A percentile compares a stretch with the other conserved stretches of the same genome.
Evolutionary conservation across 2,329 filamentous ascomycete species (phyloP).

Genomic region (Exophiala sideris): DNA sequence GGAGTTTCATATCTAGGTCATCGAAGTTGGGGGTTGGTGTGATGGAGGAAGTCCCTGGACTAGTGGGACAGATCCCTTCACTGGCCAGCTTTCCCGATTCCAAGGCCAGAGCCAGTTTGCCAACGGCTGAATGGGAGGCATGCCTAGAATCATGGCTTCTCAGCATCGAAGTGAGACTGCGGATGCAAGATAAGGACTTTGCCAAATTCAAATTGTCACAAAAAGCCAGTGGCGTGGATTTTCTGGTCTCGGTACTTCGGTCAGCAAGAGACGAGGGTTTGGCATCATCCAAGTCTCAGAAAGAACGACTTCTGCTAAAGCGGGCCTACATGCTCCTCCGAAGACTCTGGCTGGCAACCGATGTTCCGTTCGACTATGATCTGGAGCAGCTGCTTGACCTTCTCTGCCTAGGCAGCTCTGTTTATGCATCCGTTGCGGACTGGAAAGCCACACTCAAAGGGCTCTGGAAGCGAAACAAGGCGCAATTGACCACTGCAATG

Average conservation of each 20-base stretch:
- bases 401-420: constrained; percentile 15
- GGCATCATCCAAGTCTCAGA: constrained; percentile 7
- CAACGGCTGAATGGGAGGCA: constrained; percentile 69
- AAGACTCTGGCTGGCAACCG: constrained; percentile 50
- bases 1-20: too few relatives aligned
- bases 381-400: constrained; percentile 14
- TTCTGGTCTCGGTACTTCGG: constrained; percentile 22
- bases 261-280: neutral
- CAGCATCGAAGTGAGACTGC: constrained; percentile 63
- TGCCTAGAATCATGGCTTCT: constrained; percentile 74
- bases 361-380: constrained; percentile 10
- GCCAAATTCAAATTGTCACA: constrained; percentile 43
- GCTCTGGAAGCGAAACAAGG: constrained; percentile 19
- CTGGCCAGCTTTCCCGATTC: constrained; percentile 74
- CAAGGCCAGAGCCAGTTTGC: constrained; percentile 63
- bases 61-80: constrained; percentile 52
- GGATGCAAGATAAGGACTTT: constrained; percentile 56
- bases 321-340: constrained; percentile 63
- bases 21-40: neutral
- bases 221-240: constrained; percentile 13
- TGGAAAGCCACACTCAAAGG: constrained; percentile 18
- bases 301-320: constrained; percentile 53
- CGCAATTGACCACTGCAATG: constrained; percentile 14
- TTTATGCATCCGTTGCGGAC: constrained; percentile 14
- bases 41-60: constrained; percentile 20